These are phyloP conservation scores for Eucalyptus fibrosa DNA, from an alignment of 345 rosid species.

Conservation along the genomic window DNA sequence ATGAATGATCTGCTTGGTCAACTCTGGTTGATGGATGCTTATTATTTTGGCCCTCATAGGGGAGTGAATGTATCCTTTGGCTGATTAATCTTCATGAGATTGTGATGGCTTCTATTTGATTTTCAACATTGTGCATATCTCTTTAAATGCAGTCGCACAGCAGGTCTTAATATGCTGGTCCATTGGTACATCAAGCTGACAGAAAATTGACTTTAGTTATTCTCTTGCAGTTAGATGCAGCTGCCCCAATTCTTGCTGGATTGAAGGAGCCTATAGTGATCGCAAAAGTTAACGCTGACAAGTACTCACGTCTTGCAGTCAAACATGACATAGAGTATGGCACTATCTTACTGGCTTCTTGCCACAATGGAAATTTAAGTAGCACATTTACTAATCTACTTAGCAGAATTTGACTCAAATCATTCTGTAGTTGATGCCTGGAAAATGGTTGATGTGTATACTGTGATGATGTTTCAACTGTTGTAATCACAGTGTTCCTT, in stretches of 20 bases:
- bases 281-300: conserved; percentile 86
- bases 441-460: background rate
- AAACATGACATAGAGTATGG: conserved; percentile 81
- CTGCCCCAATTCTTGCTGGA: conserved; percentile 67
- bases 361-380: background rate
- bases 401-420: background rate
- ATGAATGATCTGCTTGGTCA: background rate
- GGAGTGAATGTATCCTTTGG: background rate
- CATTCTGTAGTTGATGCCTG: background rate
- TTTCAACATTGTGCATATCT: background rate
- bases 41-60: background rate
- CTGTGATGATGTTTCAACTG: background rate
- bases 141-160: too few relatives aligned
- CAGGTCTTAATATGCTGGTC: background rate
- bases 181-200: background rate
- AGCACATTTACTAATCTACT: background rate
- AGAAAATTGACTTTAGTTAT: background rate
- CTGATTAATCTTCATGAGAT: background rate
- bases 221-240: conserved; percentile 67
- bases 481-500: background rate
- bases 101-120: background rate
- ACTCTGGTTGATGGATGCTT: background rate
- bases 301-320: conserved; percentile 44
- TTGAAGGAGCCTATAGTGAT: conserved; percentile 66
- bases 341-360: background rate